Evolutionary conservation across 2,329 filamentous ascomycete genomes (phyloP).

Genomic region (Elsinoe ampelina): DNA sequence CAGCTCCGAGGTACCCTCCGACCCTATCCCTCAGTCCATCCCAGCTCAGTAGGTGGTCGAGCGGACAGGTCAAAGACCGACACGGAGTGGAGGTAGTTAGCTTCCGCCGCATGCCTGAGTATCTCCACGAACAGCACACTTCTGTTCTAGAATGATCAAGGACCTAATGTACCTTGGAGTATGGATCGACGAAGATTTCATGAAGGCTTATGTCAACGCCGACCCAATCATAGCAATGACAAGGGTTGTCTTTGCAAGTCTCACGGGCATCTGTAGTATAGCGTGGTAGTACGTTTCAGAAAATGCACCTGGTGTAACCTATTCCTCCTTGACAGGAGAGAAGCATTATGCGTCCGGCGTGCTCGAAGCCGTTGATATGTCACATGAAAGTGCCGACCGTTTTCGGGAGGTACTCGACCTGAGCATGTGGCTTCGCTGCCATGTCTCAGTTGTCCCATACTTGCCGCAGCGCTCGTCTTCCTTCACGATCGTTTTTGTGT

Average conservation of each 20-base stretch:
- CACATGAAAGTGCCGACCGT: no score
- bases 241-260: not conserved
- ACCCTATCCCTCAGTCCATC: conserved; percentile 1
- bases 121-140: not conserved
- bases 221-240: not conserved
- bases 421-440: no score
- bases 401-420: no score
- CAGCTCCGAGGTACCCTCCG: not conserved
- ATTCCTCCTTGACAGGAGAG: no score
- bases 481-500: no score
- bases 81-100: not conserved
- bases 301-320: no score
- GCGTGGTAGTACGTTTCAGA: not conserved
- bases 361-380: no score
- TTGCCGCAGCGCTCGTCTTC: no score
- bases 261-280: not conserved
- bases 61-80: not conserved
- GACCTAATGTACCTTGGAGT: not conserved
- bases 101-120: not conserved
- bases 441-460: no score
- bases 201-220: not conserved
- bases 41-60: conserved; percentile 2
- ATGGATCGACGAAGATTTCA: not conserved
- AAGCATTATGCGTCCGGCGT: no score
- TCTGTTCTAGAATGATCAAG: not conserved